phyloP scores from a whole-genome alignment of 2,329 filamentous ascomycete species.

The Herpotrichia juniperi region DNA sequence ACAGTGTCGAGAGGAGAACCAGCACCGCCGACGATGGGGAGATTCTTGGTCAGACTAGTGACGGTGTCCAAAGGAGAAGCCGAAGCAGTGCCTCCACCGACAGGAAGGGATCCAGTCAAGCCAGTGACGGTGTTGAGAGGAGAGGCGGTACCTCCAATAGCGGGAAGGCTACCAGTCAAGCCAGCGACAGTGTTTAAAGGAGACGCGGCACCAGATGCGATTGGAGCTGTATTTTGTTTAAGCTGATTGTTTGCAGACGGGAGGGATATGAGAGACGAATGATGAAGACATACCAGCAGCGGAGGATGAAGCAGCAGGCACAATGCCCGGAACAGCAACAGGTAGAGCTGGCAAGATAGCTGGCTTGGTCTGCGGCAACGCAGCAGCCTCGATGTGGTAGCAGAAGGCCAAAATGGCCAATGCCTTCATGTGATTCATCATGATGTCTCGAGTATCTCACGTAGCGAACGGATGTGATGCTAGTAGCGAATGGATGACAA shows the following conservation, averaged over 20 bases:
- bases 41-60: too few relatives aligned
- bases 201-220: too few relatives aligned
- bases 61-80: neutral
- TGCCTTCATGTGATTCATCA: slow-evolving; percentile 16
- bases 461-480: neutral
- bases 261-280: neutral
- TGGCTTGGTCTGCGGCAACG: slow-evolving; percentile 12
- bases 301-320: neutral
- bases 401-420: slow-evolving; percentile 19
- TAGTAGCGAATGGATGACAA: slow-evolving; percentile 6
- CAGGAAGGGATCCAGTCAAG: too few relatives aligned
- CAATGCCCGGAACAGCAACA: neutral
- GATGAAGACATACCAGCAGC: neutral
- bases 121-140: too few relatives aligned
- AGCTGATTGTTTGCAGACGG: neutral
- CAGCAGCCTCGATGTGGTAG: slow-evolving; percentile 9
- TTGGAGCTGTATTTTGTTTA: too few relatives aligned
- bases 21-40: neutral
- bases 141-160: neutral
- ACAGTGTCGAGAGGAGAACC: neutral
- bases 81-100: too few relatives aligned
- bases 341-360: neutral
- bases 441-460: neutral
- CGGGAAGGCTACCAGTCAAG: slow-evolving; percentile 1
- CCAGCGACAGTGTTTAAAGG: neutral